Evolutionary conservation across 148 eudicot genomes (phyloP), one percentile per base, ranked within the genome.

Genomic region (Rhododendron vialii): DNA sequence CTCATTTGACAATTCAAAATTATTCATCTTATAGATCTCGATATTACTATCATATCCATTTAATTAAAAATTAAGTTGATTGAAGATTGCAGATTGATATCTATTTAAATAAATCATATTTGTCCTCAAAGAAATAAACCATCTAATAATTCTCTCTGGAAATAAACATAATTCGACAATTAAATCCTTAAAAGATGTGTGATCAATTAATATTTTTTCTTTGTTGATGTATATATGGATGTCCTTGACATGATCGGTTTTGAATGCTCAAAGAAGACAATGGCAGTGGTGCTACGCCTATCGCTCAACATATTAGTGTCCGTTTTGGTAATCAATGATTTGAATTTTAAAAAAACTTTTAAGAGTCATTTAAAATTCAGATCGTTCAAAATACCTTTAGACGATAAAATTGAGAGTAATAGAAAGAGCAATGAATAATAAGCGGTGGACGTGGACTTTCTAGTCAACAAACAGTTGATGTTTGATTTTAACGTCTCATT

Each of bases 391-490:
- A 41, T 5, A 41, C 7, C 6, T 41, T 41, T 41, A 7, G 7
- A 41, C 8, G 45, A 0, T 41, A 0, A 41, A 0, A 0, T 41
- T 41, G 0, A 41, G 43, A 38, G 38, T 0, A 0, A 0, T 36
- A 36, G 38, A 3, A 36, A 0, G 38, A 36, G 5, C 38, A 36
- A 0, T 36, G 38, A 36, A 36, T 36, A 36, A 0, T 36, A 38
- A 38, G 45, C 8, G 8, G 7, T 41, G 7, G 45, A 7, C 7
- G 0, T 6, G 45, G 7, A 41, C 45, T 41, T 41, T 41, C 45
- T 41, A 0, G 45, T 41, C 45, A 41, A 41, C 7, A 41, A 41
- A 41, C 45, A 41, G 45, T 6, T 41, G 45, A 41, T 41, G 45
- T 41, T 41, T 41, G 45, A 41, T 48, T 15, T 9, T 65, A 65